These are phyloP conservation scores for Botrytis medusae DNA, from an alignment of 2,329 filamentous ascomycete species.

Conservation along the genomic window DNA sequence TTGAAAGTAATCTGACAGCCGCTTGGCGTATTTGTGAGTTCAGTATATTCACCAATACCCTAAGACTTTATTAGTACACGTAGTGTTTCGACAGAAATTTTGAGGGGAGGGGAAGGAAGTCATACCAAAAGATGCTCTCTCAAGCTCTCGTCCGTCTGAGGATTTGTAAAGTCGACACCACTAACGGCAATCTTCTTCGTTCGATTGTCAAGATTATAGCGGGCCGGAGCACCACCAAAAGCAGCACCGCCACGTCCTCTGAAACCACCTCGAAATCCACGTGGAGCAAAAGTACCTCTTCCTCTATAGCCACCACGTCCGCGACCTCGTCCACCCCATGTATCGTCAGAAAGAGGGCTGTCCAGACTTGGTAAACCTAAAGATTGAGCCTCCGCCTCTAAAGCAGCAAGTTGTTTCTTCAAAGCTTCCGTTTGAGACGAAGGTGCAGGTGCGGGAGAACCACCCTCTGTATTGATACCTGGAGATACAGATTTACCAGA, in stretches of 20 bases:
- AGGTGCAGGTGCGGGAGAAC: conserved; percentile 25
- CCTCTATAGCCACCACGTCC: conserved; percentile 43
- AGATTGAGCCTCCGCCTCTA: conserved; percentile 70
- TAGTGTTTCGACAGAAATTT: not conserved
- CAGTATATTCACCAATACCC: conserved; percentile 63
- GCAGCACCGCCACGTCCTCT: conserved; percentile 48
- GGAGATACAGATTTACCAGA: conserved; percentile 39
- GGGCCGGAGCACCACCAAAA: conserved; percentile 38
- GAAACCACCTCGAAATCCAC: conserved; percentile 47
- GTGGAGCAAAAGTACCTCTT: conserved; percentile 35
- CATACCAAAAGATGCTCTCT: conserved; percentile 70
- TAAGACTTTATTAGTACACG: conserved; percentile 37
- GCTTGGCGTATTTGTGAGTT: conserved; percentile 51
- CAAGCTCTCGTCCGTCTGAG: conserved; percentile 66
- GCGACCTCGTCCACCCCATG: conserved; percentile 45
- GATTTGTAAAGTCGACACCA: conserved; percentile 61
- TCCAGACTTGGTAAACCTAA: conserved; percentile 59
- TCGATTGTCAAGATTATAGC: conserved; percentile 73
- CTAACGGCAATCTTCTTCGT: conserved; percentile 66
- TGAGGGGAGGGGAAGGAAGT: conserved; percentile 23
- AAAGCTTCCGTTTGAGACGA: conserved; percentile 59
- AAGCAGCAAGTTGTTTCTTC: conserved; percentile 68
- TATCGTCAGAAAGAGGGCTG: conserved; percentile 47
- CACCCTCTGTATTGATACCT: conserved; percentile 23
- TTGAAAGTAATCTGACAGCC: conserved; percentile 61